phyloP scores from a whole-genome alignment of 1,284 basidiomycete species.

The Tetrapyrgos nigripes region DNA sequence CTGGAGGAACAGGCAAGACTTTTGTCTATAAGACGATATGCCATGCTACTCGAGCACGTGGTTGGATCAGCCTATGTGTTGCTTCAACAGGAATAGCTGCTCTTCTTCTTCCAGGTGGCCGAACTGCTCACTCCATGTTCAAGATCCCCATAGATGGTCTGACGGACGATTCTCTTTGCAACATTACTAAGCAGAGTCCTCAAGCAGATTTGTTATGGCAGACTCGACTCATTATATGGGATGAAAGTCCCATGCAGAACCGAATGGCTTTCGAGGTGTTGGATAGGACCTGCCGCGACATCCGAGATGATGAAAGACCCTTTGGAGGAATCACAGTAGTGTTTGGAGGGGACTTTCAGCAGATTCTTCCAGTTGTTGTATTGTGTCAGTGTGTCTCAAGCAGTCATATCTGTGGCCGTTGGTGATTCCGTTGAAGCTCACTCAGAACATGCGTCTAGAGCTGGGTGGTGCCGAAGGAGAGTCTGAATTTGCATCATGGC shows the following conservation, averaged over 20 bases:
- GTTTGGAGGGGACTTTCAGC: no score
- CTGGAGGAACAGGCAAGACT: constrained; percentile 57
- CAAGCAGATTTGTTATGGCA: constrained; percentile 33
- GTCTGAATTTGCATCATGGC: constrained; percentile 44
- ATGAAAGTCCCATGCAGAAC: constrained; percentile 46
- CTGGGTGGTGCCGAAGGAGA: constrained; percentile 21
- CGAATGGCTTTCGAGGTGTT: constrained; percentile 37
- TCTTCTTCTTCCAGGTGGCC: constrained; percentile 44
- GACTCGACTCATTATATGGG: constrained; percentile 26
- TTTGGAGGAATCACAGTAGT: constrained; percentile 49
- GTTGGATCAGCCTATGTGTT: constrained; percentile 45
- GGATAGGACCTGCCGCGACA: constrained; percentile 35
- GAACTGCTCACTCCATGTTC: constrained; percentile 50
- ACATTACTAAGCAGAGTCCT: constrained; percentile 32
- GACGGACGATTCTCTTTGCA: constrained; percentile 35
- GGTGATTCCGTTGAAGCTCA: constrained; percentile 35
- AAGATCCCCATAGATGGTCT: constrained; percentile 46
- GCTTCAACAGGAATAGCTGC: constrained; percentile 55
- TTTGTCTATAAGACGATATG: constrained; percentile 50
- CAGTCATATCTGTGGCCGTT: constrained; percentile 42
- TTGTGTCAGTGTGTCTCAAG: constrained; percentile 39
- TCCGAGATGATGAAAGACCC: constrained; percentile 26
- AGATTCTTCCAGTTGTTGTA: no score
- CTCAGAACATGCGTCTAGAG: constrained; percentile 45
- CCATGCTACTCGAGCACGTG: constrained; percentile 29